Evolutionary conservation across 371 early-diverging fungal species (phyloP), one percentile per base, ranked within the genome.

Genomic region (Lichtheimia ornata): DNA sequence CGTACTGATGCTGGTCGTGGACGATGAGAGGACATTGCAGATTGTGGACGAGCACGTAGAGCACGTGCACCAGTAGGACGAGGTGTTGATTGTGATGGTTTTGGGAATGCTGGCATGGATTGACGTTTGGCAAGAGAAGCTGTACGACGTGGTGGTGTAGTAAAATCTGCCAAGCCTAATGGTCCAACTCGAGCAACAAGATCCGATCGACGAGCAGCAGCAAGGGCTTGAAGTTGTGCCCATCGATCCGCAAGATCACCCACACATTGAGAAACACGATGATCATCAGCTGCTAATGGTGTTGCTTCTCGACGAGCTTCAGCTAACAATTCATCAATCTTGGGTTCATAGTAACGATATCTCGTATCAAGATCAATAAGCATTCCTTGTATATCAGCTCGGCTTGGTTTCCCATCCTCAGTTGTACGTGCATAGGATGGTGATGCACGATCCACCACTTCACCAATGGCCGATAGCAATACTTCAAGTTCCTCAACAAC

Each of bases 361-460:
- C 85, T 70, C 0, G 83, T 81, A 45, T 82, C 82, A 17, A 85
- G 63, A 53, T 85, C 86, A 53, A 84, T 84, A 52, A 77, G 61
- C 54, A 84, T 59, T 3, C 83, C 78, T 50, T 85, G 82, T 9
- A 87, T 62, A 58, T 84, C 86, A 14, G 81, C 73, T 2, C 76
- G 76, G 22, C 70, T 71, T 41, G 72, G 73, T 18, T 53, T 52
- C 20, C 77, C 69, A 15, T 76, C 76, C 11, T 18, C 47, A 2
- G 68, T 67, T 0, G 65, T 61, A 40, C 71, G 64, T 14, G 76
- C 74, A 53, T 68, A 59, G 1, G 66, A 60, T 5, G 77, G 72
- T 5, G 79, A 67, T 3, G 79, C 74, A 22, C 70, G 68, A 12
- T 76, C 74, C 4, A 84, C 70, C 0, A 81, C 78, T 54, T 82